Percentiles rank a stretch among this genome's conserved stretches.
Evolutionary conservation across 2,329 filamentous ascomycete genomes (phyloP).

Genomic region (Talaromyces sp.): DNA sequence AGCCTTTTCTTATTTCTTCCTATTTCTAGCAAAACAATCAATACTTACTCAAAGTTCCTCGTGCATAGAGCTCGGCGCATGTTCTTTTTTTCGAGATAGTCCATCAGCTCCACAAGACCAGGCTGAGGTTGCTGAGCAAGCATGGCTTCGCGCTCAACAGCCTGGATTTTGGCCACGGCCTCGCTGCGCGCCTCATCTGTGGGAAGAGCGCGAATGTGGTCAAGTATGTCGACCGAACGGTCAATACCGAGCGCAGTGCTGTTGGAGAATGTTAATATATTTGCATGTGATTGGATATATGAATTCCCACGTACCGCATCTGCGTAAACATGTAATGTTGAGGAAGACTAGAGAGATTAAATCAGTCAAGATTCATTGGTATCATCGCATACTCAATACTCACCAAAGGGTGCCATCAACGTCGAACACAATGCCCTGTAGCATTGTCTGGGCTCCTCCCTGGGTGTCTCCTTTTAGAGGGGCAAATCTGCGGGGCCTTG

Average conservation of each 20-base stretch:
- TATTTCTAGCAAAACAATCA: neutral
- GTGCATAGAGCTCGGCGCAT: conserved; percentile 85
- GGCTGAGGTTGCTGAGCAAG: conserved; percentile 71
- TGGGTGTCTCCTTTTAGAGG: conserved; percentile 38
- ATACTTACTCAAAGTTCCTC: conserved; percentile 72
- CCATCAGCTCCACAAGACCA: conserved; percentile 72
- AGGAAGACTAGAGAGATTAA: conserved; percentile 56
- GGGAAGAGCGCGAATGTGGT: conserved; percentile 75
- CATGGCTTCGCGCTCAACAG: conserved; percentile 80
- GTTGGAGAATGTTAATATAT: neutral
- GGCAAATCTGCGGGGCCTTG: conserved; percentile 43
- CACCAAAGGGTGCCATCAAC: conserved; percentile 93
- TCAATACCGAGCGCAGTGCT: conserved; percentile 63
- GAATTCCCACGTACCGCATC: conserved; percentile 57
- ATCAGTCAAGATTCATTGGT: neutral
- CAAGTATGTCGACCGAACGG: conserved; percentile 74
- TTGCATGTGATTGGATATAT: neutral
- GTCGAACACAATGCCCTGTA: conserved; percentile 72
- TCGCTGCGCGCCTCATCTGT: conserved; percentile 50
- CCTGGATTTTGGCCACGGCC: conserved; percentile 69
- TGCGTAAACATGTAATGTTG: conserved; percentile 94
- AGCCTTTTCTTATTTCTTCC: neutral
- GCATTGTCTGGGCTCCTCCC: conserved; percentile 31
- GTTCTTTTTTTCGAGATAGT: conserved; percentile 63
- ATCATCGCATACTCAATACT: conserved; percentile 23